phyloP scores from a whole-genome alignment of 495 filamentous ascomycete species.

The Annulohypoxylon nitens region DNA sequence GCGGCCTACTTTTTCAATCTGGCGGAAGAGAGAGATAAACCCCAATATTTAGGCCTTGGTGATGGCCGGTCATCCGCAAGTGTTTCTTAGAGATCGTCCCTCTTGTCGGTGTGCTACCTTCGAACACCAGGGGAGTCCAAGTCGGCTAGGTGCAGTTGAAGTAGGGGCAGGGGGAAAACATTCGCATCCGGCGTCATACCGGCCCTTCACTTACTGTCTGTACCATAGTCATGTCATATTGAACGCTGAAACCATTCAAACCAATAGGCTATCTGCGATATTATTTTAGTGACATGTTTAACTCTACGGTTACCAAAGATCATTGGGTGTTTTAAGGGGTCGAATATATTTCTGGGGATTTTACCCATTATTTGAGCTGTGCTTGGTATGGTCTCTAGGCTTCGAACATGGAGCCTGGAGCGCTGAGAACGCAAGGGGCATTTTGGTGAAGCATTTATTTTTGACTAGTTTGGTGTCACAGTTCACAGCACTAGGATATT shows the following conservation, averaged over 20 bases:
- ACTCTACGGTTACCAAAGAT: background rate
- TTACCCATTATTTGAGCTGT: no score
- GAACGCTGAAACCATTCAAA: conserved; percentile 53
- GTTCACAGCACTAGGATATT: no score
- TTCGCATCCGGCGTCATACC: conserved; percentile 48
- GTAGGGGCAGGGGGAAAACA: conserved; percentile 46
- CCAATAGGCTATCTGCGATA: conserved; percentile 16
- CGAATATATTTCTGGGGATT: no score
- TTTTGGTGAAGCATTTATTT: no score
- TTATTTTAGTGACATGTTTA: conserved; percentile 1
- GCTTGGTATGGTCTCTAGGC: no score
- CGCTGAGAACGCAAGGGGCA: no score
- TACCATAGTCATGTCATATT: conserved; percentile 55
- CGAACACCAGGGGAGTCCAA: conserved; percentile 18
- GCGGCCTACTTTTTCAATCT: conserved; percentile 34
- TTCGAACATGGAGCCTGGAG: no score
- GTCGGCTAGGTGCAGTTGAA: conserved; percentile 39
- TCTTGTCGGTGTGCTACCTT: conserved; percentile 20
- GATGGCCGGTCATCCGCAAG: conserved; percentile 38
- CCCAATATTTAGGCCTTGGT: conserved; percentile 30
- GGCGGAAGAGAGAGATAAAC: conserved; percentile 31
- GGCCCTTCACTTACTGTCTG: conserved; percentile 52
- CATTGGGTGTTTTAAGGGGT: no score
- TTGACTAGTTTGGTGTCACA: no score
- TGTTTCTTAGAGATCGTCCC: conserved; percentile 38